Conservation (phyloP, 78 protist species). For the Dictyostelium brefeldianum region DNA sequence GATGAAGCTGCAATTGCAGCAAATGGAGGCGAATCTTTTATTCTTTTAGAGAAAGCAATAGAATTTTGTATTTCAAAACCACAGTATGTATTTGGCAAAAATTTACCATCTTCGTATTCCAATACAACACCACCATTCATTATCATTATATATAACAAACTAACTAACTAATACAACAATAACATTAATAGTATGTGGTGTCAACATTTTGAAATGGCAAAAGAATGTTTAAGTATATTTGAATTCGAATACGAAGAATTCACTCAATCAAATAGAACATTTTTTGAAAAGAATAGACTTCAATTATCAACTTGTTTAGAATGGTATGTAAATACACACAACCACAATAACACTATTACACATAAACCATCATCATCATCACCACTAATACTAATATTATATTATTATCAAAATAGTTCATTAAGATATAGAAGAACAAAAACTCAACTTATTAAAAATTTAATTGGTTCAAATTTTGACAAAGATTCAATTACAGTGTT, state of each 20-base stretch:
- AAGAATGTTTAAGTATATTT: not conserved
- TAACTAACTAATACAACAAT: too few species aligned
- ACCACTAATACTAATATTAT: not conserved
- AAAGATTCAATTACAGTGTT: too few species aligned
- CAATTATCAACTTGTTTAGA: conserved; percentile 51
- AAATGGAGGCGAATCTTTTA: too few species aligned
- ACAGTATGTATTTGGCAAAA: too few species aligned
- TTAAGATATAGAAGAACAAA: conserved; percentile 16
- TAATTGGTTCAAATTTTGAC: not conserved
- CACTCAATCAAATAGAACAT: not conserved
- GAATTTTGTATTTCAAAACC: not conserved
- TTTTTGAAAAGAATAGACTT: not conserved
- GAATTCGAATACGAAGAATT: not conserved
- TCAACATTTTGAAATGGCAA: conserved; percentile 17
- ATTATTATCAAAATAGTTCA: not conserved
- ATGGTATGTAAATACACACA: conserved; percentile 63
- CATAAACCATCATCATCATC: not conserved
- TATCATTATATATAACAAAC: too few species aligned
- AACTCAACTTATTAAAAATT: not conserved
- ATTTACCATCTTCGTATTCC: too few species aligned
- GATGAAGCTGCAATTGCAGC: not conserved
- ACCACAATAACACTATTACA: too few species aligned
- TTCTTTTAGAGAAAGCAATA: not conserved
- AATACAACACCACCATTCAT: too few species aligned
- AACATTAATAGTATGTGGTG: conserved; percentile 34